phyloP scores from a whole-genome alignment of 2,329 filamentous ascomycete species.

The Colletotrichum nymphaeae region DNA sequence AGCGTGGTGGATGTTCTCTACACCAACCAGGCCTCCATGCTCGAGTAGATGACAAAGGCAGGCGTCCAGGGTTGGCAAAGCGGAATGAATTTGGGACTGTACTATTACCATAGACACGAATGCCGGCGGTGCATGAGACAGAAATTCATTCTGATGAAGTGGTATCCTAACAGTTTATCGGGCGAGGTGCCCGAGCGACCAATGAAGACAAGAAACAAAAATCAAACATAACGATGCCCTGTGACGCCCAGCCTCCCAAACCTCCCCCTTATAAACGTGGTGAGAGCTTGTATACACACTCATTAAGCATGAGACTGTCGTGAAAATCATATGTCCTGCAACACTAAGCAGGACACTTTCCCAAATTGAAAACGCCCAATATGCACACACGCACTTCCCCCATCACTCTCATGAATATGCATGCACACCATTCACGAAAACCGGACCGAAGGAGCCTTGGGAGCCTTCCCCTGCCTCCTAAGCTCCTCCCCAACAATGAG shows the following conservation, averaged over 20 bases:
- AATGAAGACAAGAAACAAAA: not conserved
- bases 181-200: slow-evolving; percentile 16
- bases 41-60: slow-evolving; percentile 73
- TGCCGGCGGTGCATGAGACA: slow-evolving; percentile 35
- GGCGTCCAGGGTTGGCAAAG: slow-evolving; percentile 27
- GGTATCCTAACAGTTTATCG: slow-evolving; percentile 33
- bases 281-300: not conserved
- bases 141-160: slow-evolving; percentile 36
- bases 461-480: slow-evolving; percentile 38
- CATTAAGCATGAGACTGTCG: slow-evolving; percentile 19
- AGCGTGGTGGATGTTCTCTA: slow-evolving; percentile 98
- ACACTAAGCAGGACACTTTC: slow-evolving; percentile 37
- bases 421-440: not conserved
- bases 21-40: slow-evolving; percentile 94
- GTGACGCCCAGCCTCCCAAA: slow-evolving; percentile 17
- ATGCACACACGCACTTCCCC: not conserved
- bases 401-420: not conserved
- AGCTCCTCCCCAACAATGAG: slow-evolving; percentile 63
- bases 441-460: slow-evolving; percentile 19
- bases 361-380: not conserved
- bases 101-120: slow-evolving; percentile 40
- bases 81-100: slow-evolving; percentile 36
- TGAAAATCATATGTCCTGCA: slow-evolving; percentile 24
- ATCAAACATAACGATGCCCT: not conserved
- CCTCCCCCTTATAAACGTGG: slow-evolving; percentile 7